Evolutionary conservation across 495 filamentous ascomycete species (phyloP).

Genomic region (Aspergillus baeticus): DNA sequence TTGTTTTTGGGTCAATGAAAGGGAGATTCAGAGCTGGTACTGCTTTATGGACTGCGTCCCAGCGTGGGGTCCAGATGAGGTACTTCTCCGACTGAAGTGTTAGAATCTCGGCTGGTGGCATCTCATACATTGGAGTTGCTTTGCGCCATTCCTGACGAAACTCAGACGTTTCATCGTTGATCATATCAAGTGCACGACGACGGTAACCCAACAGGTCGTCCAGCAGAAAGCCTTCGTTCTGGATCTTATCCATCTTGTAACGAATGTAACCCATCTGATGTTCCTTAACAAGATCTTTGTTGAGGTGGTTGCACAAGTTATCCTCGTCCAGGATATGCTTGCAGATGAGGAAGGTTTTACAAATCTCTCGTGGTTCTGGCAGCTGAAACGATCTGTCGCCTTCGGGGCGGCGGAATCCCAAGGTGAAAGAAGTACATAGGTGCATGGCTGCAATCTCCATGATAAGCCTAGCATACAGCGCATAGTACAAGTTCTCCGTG

Average conservation of each 20-base stretch:
- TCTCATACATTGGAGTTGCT: constrained; percentile 24
- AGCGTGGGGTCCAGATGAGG: constrained; percentile 22
- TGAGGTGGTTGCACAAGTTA: constrained; percentile 23
- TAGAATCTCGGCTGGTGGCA: constrained; percentile 28
- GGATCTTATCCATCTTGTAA: constrained; percentile 13
- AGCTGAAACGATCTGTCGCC: constrained; percentile 19
- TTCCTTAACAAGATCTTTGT: constrained; percentile 21
- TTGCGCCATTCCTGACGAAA: constrained; percentile 33
- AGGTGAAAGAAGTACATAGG: constrained; percentile 29
- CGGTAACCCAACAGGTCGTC: constrained; percentile 37
- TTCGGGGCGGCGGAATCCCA: constrained; percentile 17
- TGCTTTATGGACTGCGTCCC: constrained; percentile 11
- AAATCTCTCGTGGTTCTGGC: constrained; percentile 33
- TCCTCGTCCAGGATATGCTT: constrained; percentile 34
- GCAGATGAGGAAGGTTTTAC: constrained; percentile 31
- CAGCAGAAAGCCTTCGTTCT: constrained; percentile 1
- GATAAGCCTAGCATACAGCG: constrained; percentile 34
- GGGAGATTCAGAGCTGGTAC: constrained; percentile 22
- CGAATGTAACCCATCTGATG: constrained; percentile 30
- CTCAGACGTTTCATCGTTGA: constrained; percentile 16
- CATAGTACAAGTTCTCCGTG: constrained; percentile 37
- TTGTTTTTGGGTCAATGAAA: constrained; percentile 21
- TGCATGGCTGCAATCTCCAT: constrained; percentile 40
- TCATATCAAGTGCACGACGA: constrained; percentile 21
- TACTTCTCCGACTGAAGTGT: constrained; percentile 37